phyloP scores from a whole-genome alignment of 257 asterid species.

The Solanum sitiens region DNA sequence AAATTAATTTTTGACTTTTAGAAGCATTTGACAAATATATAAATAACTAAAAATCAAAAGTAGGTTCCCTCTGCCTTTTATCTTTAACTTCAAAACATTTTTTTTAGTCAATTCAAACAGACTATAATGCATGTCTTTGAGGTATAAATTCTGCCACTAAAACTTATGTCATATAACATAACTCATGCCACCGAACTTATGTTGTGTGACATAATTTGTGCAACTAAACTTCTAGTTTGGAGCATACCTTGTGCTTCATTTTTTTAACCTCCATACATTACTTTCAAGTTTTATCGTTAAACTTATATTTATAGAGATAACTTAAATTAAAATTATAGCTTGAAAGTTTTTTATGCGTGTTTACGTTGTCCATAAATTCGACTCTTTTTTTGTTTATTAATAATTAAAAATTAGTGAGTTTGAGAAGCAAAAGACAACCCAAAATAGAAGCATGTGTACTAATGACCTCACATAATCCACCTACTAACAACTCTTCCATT shows the following conservation, averaged over 20 bases:
- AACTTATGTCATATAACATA: neutral
- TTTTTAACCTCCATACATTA: neutral
- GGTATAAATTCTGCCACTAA: neutral
- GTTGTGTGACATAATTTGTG: neutral
- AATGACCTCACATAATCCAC: neutral
- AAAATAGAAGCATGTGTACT: neutral
- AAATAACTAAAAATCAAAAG: no score
- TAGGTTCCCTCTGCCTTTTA: no score
- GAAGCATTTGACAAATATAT: no score
- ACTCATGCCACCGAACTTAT: neutral
- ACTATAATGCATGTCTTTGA: neutral
- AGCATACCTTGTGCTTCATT: neutral
- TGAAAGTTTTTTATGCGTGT: neutral
- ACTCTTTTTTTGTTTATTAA: neutral
- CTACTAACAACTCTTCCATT: neutral
- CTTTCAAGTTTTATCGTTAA: neutral
- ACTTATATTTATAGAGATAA: fast-evolving
- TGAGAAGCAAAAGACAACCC: neutral
- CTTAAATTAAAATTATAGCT: neutral
- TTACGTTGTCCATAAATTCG: fast-evolving
- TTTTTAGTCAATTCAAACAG: no score
- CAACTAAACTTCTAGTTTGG: neutral
- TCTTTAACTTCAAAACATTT: no score
- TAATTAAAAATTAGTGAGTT: neutral
- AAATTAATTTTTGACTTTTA: no score